A percentile compares a stretch with the other conserved stretches of the same genome.
These are phyloP conservation scores for Pontederia paniculata DNA, from an alignment of 176 grass and related monocot species.

Conservation along the genomic window DNA sequence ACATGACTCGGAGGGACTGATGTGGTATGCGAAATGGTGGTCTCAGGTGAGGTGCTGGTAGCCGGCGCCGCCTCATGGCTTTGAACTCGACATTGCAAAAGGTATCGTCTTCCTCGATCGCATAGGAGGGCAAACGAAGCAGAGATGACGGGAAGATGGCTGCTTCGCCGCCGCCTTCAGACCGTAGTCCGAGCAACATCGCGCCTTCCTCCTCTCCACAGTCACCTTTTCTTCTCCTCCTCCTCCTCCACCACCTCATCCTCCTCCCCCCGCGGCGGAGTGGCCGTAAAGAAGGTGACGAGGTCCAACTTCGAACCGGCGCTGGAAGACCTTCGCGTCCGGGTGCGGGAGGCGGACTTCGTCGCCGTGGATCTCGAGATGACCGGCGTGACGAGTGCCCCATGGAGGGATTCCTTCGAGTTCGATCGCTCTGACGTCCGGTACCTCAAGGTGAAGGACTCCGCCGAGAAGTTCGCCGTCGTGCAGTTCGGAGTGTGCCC, in stretches of 20 bases:
- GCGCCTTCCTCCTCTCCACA: not conserved
- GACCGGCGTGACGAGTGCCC: constrained; percentile 66
- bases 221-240: constrained; percentile 21
- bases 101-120: too few relatives aligned
- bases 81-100: too few relatives aligned
- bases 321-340: constrained; percentile 43
- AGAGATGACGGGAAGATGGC: too few relatives aligned
- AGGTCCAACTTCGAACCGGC: constrained; percentile 40
- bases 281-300: constrained; percentile 76
- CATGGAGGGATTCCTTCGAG: constrained; percentile 77
- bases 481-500: constrained; percentile 90
- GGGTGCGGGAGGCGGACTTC: constrained; percentile 58
- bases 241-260: constrained; percentile 2
- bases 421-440: constrained; percentile 73
- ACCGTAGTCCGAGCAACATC: too few relatives aligned
- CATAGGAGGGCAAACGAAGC: too few relatives aligned
- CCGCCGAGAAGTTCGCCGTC: constrained; percentile 53
- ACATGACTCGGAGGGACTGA: too few relatives aligned
- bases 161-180: too few relatives aligned
- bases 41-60: too few relatives aligned
- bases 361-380: constrained; percentile 84
- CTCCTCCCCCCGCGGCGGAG: constrained; percentile 3
- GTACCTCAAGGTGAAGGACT: constrained; percentile 72
- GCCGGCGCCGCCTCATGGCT: too few relatives aligned
- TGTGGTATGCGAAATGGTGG: too few relatives aligned